Base-by-base conservation (phyloP, 2,329 filamentous ascomycete genomes). In the Polytolypa hystricis region DNA sequence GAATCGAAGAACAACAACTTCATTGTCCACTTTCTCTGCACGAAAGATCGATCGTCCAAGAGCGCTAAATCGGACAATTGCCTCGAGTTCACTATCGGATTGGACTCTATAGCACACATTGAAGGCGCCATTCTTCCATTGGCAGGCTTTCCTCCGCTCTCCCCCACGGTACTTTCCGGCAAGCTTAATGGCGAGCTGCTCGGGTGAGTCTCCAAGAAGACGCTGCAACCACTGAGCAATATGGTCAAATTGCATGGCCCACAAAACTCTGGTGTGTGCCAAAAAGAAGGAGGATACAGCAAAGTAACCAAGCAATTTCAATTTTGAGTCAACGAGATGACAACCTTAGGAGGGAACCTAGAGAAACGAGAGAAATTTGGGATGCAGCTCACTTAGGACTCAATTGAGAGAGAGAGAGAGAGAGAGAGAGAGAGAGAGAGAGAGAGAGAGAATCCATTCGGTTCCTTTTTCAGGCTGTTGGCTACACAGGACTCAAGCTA, bases 71-170 rank as follows among this genome's bases (percentile, higher is more conserved):
- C 47, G 49, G 42, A 58, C 48, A 10, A 55, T 25, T 4, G 51
- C 45, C 9, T 47, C 43, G 35, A 35, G 33, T 2, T 44, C 47
- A 29, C 53, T 42, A 21, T 50, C 41, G 3, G 3, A 16, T 12
- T 46, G 51, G 33, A 57, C 51, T 29, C 46, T 44, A 35, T 51
- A 56, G 33, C 53, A 54, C 12, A 55, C 28, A 44, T 56, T 56
- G 20, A 55, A 57, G 33, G 51, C 48, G 15, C 55, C 51, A 28
- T 48, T 52, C n/a, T 43, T 33, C 25, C 48, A 44, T 32, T 35
- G 44, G 14, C 42, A 46, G 11, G 47, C 49, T 23, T 41, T 42
- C 8, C 38, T 41, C 7, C 46, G 42, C 26, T 35, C 46, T 12
- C 47, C 38, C 28, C 45, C 42, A 6, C 44, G 41, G 38, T 53